Percentiles rank a stretch among this genome's conserved stretches.
These are phyloP conservation scores for Calonectria pseudoturangicola DNA, from an alignment of 2,329 filamentous ascomycete genomes.

Conservation along the genomic window DNA sequence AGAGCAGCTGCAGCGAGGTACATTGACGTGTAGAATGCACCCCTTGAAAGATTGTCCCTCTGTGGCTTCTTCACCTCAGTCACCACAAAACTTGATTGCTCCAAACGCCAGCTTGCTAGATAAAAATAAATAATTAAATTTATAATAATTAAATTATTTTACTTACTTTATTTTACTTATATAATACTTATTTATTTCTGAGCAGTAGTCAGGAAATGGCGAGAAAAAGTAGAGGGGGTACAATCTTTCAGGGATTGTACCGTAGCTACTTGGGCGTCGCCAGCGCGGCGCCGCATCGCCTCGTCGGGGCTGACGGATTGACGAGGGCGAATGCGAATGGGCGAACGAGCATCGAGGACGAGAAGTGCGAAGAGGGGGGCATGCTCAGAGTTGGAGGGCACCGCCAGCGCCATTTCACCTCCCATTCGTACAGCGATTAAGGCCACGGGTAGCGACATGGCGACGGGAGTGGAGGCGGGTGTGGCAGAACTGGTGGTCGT, in stretches of 20 bases:
- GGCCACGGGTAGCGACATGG: slow-evolving; percentile 46
- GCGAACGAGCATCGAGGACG: slow-evolving; percentile 13
- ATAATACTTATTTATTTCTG: too few relatives aligned
- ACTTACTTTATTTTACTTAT: too few relatives aligned
- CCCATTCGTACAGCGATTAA: slow-evolving; percentile 35
- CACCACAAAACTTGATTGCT: too few relatives aligned
- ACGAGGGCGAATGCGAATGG: slow-evolving; percentile 26
- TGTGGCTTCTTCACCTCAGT: too few relatives aligned
- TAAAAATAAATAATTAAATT: too few relatives aligned
- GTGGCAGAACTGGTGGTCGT: slow-evolving; percentile 35
- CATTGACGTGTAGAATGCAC: not conserved
- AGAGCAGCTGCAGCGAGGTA: not conserved
- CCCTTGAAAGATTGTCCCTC: too few relatives aligned
- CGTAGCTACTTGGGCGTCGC: slow-evolving; percentile 37
- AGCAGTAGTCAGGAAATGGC: too few relatives aligned
- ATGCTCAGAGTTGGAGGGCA: slow-evolving; percentile 8
- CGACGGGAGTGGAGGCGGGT: slow-evolving; percentile 47
- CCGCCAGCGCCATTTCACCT: slow-evolving; percentile 31
- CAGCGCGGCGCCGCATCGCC: slow-evolving; percentile 46
- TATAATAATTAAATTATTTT: too few relatives aligned
- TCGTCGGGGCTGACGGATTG: slow-evolving; percentile 50
- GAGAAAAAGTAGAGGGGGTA: too few relatives aligned
- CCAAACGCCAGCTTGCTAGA: too few relatives aligned
- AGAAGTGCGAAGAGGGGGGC: not conserved
- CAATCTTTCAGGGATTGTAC: too few relatives aligned